Percentiles rank a stretch among this genome's conserved stretches.
These are phyloP conservation scores for Nicotiana sylvestris DNA, from an alignment of 257 asterid species.

Conservation along the genomic window DNA sequence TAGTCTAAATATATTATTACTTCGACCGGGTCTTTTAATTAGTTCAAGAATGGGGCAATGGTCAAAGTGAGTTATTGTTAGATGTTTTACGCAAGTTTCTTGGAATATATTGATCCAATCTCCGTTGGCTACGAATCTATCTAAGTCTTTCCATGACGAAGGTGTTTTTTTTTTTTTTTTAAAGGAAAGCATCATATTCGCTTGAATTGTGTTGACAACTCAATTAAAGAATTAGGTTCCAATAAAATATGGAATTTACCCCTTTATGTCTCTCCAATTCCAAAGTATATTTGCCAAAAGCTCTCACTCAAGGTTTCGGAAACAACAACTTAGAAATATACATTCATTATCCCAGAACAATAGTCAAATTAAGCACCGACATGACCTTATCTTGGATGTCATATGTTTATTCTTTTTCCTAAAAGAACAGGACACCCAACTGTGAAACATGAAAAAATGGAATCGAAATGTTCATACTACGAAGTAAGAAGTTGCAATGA, in stretches of 20 bases:
- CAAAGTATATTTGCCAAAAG: not conserved
- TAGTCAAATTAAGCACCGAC: not conserved
- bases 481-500: not conserved
- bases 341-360: not conserved
- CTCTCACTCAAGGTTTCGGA: not conserved
- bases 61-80: too few species aligned
- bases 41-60: too few species aligned
- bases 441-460: not conserved
- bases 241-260: not conserved
- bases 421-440: not conserved
- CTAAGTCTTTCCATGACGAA: too few species aligned
- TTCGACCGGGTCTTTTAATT: too few species aligned
- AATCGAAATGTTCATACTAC: not conserved
- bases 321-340: not conserved
- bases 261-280: not conserved
- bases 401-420: not conserved
- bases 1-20: too few species aligned
- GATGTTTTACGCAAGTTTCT: too few species aligned
- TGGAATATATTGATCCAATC: too few species aligned
- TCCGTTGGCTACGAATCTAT: too few species aligned
- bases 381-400: not conserved
- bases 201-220: not conserved
- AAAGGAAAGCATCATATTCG: not conserved
- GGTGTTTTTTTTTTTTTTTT: too few species aligned
- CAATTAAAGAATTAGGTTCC: slow-evolving; percentile 7